Evolutionary conservation across 2,329 filamentous ascomycete genomes (phyloP).

Genomic region (Shiraia bambusicola): DNA sequence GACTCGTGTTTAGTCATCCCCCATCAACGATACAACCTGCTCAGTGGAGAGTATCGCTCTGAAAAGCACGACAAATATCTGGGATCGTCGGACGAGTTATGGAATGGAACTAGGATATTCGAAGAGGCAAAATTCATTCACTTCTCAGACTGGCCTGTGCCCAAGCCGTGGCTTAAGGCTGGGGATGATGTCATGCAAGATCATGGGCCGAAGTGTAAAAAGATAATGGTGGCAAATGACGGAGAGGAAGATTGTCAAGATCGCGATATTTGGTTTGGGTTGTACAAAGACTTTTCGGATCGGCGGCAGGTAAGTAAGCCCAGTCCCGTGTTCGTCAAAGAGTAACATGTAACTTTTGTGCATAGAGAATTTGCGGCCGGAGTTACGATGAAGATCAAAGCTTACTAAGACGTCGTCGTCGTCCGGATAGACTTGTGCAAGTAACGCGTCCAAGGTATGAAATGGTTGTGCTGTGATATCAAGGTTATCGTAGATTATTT

Average conservation of each 20-base stretch:
- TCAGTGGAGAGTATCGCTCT: slow-evolving; percentile 46
- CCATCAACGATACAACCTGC: slow-evolving; percentile 59
- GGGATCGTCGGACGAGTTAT: slow-evolving; percentile 47
- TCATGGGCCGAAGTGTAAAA: neutral
- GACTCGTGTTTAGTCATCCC: slow-evolving; percentile 60
- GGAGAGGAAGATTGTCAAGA: neutral
- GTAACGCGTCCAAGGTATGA: too few relatives aligned
- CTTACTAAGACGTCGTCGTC: too few relatives aligned
- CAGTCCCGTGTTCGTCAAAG: neutral
- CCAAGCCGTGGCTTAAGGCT: slow-evolving; percentile 56
- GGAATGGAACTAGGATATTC: slow-evolving; percentile 57
- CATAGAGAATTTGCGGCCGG: too few relatives aligned
- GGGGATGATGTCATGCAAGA: neutral
- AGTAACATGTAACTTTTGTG: too few relatives aligned
- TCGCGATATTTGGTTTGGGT: neutral
- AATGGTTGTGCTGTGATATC: too few relatives aligned
- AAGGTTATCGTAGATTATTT: too few relatives aligned
- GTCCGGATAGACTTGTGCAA: too few relatives aligned
- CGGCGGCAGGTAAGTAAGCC: slow-evolving; percentile 5
- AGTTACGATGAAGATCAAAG: too few relatives aligned
- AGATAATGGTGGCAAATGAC: too few relatives aligned
- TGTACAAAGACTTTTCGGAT: neutral
- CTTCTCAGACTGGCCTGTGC: slow-evolving; percentile 68
- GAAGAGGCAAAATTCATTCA: slow-evolving; percentile 64
- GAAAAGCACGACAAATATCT: slow-evolving; percentile 53